Evolutionary conservation across 768 basidiomycete genomes (phyloP), one percentile per base, ranked within the genome.

Genomic region (Trametopsis cervina): DNA sequence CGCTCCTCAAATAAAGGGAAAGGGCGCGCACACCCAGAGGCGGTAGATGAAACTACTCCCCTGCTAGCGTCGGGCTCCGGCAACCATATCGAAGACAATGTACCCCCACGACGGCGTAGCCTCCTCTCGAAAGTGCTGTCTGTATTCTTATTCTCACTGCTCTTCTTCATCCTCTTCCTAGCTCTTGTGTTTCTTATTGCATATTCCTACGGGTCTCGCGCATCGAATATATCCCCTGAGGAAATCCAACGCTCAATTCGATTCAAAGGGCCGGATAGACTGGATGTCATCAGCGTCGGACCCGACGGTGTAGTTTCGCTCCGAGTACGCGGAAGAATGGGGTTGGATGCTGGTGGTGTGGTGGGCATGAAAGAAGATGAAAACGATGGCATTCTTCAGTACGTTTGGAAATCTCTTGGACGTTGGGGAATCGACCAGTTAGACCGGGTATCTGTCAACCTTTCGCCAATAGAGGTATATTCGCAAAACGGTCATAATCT

Each of bases 231-330:
- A 13, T 75, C 79, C 2, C 71, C 81, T 11, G 74, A 85, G 52
- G 77, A 80, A 53, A 60, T 87, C 27, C 65, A 76, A 33, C 66
- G 71, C 12, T 75, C 76, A 17, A 57, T 89, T 13, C 70, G 77
- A 9, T 64, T 85, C 39, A 62, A 69, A 37, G 83, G 83, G 1
- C 85, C 86, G 0, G 75, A 81, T 55, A 65, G 70, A 21, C 63
- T 89, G 37, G 70, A 83, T 49, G 72, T 89, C 2, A 63, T 84
- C 44, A 83, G 81, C 51, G 68, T 79, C 47, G 82, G 85, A 13
- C 56, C 59, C 17, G 70, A 75, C 4, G 81, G 77, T 7, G 60
- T 79, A 70, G 2, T 88, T 23, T 81, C 80, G 79, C 50, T 89
- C 26, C 68, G 66, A 35, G 66, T 88, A 4, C 65, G 75, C 15